Evolutionary conservation across 1,139 yeast genomes (phyloP).

Genomic region (Geotrichum klebahnii): DNA sequence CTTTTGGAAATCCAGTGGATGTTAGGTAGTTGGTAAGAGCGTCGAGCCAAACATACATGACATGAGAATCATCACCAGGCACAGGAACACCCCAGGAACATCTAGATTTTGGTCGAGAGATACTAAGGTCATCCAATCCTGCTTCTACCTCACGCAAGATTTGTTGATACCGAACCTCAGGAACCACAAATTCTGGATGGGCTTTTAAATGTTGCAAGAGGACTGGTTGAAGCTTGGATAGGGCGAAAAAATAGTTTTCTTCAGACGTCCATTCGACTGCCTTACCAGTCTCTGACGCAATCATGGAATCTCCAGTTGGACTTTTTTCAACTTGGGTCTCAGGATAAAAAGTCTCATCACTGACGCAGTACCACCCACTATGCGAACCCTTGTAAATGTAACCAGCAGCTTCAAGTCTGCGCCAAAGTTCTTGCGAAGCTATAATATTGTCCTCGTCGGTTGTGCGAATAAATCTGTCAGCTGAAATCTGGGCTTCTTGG

Average conservation of each 20-base stretch:
- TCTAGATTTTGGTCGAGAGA: conserved; percentile 76
- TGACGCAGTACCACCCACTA: conserved; percentile 89
- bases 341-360: conserved; percentile 93
- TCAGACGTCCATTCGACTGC: conserved; percentile 75
- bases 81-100: conserved; percentile 88
- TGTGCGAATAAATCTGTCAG: conserved; percentile 81
- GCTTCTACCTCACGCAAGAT: conserved; percentile 56
- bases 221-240: conserved; percentile 55
- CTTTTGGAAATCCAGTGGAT: conserved; percentile 61
- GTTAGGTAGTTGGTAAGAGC: conserved; percentile 85
- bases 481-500: conserved; percentile 49
- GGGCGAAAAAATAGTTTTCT: conserved; percentile 77
- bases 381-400: conserved; percentile 78
- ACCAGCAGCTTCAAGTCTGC: conserved; percentile 52
- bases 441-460: conserved; percentile 74
- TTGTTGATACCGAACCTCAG: conserved; percentile 53
- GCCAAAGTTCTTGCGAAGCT: conserved; percentile 71
- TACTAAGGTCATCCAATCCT: conserved; percentile 63
- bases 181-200: conserved; percentile 57
- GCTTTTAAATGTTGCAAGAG: conserved; percentile 49
- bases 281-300: conserved; percentile 71
- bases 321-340: conserved; percentile 65
- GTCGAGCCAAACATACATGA: conserved; percentile 94
- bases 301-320: conserved; percentile 42
- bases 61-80: conserved; percentile 73